These are phyloP conservation scores for Mycena albidolilacea DNA, from an alignment of 768 basidiomycete genomes.

Conservation along the genomic window DNA sequence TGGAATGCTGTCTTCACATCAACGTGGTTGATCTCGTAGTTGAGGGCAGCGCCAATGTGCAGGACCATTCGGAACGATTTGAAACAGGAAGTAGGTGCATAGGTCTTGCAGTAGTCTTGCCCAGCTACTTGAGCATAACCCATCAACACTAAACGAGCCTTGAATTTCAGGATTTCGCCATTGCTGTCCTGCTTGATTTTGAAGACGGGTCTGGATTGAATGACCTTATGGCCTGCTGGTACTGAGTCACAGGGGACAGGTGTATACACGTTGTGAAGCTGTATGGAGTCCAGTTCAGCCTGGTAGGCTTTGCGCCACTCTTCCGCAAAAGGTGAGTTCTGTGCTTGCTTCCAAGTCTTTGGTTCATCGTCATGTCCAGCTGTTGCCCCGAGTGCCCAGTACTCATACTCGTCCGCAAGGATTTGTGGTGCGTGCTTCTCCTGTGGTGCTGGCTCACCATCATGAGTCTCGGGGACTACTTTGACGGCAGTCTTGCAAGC, in stretches of 20 bases:
- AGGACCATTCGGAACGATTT: constrained; percentile 5
- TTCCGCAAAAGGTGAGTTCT: constrained; percentile 15
- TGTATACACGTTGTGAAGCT: constrained; percentile 1
- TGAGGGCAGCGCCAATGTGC: constrained; percentile 4
- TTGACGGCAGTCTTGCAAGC: not conserved
- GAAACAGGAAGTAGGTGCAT: constrained; percentile 3
- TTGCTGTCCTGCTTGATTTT: not conserved
- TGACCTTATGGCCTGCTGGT: not conserved
- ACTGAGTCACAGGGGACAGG: not conserved
- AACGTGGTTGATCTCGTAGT: constrained; percentile 12
- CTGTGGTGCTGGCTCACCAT: not conserved
- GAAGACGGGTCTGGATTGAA: not conserved
- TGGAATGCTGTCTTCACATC: too few relatives aligned
- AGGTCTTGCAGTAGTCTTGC: constrained; percentile 1
- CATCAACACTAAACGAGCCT: constrained; percentile 7
- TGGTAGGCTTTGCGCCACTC: constrained; percentile 14
- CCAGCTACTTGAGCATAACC: constrained; percentile 1
- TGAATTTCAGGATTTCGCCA: constrained; percentile 10
- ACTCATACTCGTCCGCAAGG: constrained; percentile 12
- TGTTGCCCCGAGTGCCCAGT: constrained; percentile 4
- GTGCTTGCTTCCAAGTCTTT: constrained; percentile 24
- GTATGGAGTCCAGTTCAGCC: constrained; percentile 1
- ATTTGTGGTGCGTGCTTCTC: not conserved
- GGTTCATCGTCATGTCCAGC: constrained; percentile 16
- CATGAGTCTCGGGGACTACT: not conserved